These are phyloP conservation scores for Cyberlindnera maclurae DNA, from an alignment of 805 yeast species.

Conservation along the genomic window DNA sequence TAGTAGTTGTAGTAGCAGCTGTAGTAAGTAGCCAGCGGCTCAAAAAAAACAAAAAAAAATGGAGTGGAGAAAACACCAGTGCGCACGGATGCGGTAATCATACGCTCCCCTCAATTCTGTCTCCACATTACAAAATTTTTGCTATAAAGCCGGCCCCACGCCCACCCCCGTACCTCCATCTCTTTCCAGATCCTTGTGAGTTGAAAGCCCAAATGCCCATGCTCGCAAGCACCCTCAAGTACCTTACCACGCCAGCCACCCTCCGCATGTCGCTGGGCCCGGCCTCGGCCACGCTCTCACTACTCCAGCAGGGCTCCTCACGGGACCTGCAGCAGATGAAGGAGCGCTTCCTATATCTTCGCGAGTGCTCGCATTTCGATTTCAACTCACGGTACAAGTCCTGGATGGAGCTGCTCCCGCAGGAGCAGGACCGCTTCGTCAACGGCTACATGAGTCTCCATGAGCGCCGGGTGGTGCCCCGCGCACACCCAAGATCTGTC, in stretches of 20 bases:
- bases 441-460: constrained; percentile 5
- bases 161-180: not conserved
- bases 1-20: too few relatives aligned
- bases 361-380: constrained; percentile 7
- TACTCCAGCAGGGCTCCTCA: constrained; percentile 5
- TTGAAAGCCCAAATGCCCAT: constrained; percentile 1
- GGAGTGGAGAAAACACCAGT: not conserved
- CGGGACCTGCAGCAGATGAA: constrained; percentile 3
- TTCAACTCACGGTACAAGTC: constrained; percentile 11
- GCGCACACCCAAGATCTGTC: constrained; percentile 8
- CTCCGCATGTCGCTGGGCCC: constrained; percentile 7
- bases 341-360: constrained; percentile 10
- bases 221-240: constrained; percentile 10
- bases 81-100: not conserved
- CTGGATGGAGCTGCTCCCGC: constrained; percentile 11
- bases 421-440: constrained; percentile 8
- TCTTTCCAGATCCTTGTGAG: not conserved
- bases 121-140: too few relatives aligned
- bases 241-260: constrained; percentile 11
- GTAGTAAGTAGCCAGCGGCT: too few relatives aligned
- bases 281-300: constrained; percentile 6
- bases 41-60: not conserved
- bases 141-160: not conserved
- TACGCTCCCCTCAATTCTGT: constrained; percentile 1
- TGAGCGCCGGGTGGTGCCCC: constrained; percentile 8